A percentile compares a stretch with the other conserved stretches of the same genome.
phyloP scores from a whole-genome alignment of 805 yeast genomes.

The Metschnikowia kofuensis region DNA sequence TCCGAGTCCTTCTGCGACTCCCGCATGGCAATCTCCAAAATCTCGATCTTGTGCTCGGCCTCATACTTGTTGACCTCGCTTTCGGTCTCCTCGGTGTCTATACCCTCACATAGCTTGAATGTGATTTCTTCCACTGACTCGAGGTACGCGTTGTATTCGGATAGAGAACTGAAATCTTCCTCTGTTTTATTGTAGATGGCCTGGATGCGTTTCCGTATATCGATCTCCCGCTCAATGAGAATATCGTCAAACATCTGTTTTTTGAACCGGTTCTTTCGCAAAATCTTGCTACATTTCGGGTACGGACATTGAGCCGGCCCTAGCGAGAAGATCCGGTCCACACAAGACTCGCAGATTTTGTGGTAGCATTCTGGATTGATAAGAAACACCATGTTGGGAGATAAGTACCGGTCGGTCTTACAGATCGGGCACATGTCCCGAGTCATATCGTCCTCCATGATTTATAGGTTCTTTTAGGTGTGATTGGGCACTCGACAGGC shows the following conservation, averaged over 20 bases:
- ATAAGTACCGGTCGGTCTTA: slow-evolving; percentile 88
- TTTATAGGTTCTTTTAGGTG: too few relatives aligned
- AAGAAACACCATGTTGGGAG: slow-evolving; percentile 88
- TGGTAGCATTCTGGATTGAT: slow-evolving; percentile 98
- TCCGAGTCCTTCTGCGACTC: slow-evolving; percentile 63
- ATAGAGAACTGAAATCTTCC: slow-evolving; percentile 61
- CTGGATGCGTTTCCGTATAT: slow-evolving; percentile 75
- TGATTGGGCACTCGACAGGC: not conserved
- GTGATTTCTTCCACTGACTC: slow-evolving; percentile 82
- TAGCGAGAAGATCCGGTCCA: slow-evolving; percentile 85
- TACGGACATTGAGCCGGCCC: slow-evolving; percentile 99
- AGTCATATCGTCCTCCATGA: slow-evolving; percentile 44
- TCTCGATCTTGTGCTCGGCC: slow-evolving; percentile 67
- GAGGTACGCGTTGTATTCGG: slow-evolving; percentile 70
- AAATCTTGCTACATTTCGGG: slow-evolving; percentile 80
- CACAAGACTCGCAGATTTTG: slow-evolving; percentile 95
- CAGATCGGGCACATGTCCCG: slow-evolving; percentile 96
- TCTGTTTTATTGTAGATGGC: slow-evolving; percentile 77
- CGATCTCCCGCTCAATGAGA: slow-evolving; percentile 86
- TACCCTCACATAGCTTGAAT: slow-evolving; percentile 67
- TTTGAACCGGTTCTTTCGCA: slow-evolving; percentile 87
- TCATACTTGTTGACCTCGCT: slow-evolving; percentile 66
- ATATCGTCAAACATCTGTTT: slow-evolving; percentile 91
- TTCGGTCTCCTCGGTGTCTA: slow-evolving; percentile 68
- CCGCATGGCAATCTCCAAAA: slow-evolving; percentile 70